A percentile compares a stretch with the other conserved stretches of the same genome.
phyloP scores from a whole-genome alignment of 2,329 filamentous ascomycete species.

The Graphilbum sp. region DNA sequence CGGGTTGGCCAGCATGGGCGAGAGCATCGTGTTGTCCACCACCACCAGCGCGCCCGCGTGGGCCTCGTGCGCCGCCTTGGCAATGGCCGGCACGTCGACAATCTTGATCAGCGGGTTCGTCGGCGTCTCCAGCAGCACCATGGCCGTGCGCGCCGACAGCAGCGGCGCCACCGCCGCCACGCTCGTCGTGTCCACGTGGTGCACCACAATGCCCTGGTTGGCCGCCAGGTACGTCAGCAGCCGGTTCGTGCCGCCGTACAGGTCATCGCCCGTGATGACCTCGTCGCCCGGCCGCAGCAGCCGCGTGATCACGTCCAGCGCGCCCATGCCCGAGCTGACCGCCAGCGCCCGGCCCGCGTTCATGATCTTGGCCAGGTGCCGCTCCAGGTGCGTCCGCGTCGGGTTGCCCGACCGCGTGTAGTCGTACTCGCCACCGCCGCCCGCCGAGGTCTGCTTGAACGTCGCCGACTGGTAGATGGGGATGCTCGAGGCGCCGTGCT shows the following conservation, averaged over 20 bases:
- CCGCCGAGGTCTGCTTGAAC: slow-evolving; percentile 80
- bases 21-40: slow-evolving; percentile 98
- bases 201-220: slow-evolving; percentile 81
- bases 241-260: slow-evolving; percentile 91
- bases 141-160: slow-evolving; percentile 67
- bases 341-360: slow-evolving; percentile 79
- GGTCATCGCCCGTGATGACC: slow-evolving; percentile 89
- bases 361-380: slow-evolving; percentile 98
- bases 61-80: slow-evolving; percentile 56
- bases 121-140: slow-evolving; percentile 91
- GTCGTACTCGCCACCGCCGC: slow-evolving; percentile 81
- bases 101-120: slow-evolving; percentile 98
- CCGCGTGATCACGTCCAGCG: slow-evolving; percentile 87
- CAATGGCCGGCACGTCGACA: slow-evolving; percentile 74
- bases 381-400: slow-evolving; percentile 86
- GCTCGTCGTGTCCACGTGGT: slow-evolving; percentile 88
- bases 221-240: slow-evolving; percentile 82
- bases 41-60: slow-evolving; percentile 71
- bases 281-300: slow-evolving; percentile 85
- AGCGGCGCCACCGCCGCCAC: slow-evolving; percentile 52
- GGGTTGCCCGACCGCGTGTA: slow-evolving; percentile 97
- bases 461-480: slow-evolving; percentile 98
- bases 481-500: slow-evolving; percentile 91
- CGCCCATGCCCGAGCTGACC: slow-evolving; percentile 94
- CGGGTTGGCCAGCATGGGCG: slow-evolving; percentile 83